Conservation (phyloP, 768 basidiomycete species). For the Fistulinella prunicolor region DNA sequence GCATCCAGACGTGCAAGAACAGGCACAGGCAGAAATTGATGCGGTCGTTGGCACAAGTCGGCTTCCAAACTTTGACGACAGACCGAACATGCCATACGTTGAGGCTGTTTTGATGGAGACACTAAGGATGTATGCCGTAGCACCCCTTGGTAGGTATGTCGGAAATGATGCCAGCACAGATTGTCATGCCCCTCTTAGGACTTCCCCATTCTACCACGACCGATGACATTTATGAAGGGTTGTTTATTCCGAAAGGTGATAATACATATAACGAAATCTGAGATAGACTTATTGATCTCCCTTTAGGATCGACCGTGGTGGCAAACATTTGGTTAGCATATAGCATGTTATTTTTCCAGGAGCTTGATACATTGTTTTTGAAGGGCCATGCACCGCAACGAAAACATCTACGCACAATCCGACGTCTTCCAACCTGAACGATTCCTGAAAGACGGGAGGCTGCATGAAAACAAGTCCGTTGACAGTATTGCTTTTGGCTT, state of each 20-base stretch:
- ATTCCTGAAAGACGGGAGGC: constrained; percentile 20
- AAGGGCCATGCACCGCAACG: constrained; percentile 18
- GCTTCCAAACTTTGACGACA: constrained; percentile 26
- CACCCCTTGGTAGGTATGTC: constrained; percentile 22
- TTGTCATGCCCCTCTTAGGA: constrained; percentile 2
- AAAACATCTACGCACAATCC: constrained; percentile 15
- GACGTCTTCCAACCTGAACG: constrained; percentile 33
- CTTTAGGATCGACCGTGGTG: constrained; percentile 17
- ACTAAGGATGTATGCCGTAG: constrained; percentile 27
- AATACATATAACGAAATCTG: not conserved
- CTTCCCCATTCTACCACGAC: constrained; percentile 17
- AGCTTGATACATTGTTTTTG: not conserved
- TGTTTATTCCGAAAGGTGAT: constrained; percentile 26
- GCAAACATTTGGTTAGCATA: constrained; percentile 19
- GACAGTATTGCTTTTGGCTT: constrained; percentile 19
- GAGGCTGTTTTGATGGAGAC: constrained; percentile 30
- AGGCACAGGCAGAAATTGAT: constrained; percentile 31
- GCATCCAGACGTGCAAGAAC: constrained; percentile 31
- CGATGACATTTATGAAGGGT: constrained; percentile 16
- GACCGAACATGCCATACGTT: constrained; percentile 26
- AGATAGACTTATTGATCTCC: not conserved
- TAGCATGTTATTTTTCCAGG: not conserved
- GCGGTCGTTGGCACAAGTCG: constrained; percentile 26
- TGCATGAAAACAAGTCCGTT: not conserved
- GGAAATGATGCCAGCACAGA: not conserved